phyloP scores from a whole-genome alignment of 2,329 filamentous ascomycete genomes.

The Chaetomiaceae sp. region DNA sequence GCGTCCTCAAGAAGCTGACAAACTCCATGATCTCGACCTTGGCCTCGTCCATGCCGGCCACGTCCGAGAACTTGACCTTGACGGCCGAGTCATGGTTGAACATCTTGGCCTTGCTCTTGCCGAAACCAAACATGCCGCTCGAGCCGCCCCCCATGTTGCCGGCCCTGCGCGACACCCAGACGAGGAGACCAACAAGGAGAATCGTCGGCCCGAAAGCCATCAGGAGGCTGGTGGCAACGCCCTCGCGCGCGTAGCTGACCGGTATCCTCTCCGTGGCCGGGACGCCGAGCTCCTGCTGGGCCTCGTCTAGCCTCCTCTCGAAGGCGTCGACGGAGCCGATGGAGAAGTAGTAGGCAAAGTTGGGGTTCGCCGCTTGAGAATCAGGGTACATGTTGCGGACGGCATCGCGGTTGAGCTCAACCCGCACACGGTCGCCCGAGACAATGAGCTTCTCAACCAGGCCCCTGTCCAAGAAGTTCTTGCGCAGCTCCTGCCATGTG shows the following conservation, averaged over 20 bases:
- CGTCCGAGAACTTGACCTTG: constrained; percentile 95
- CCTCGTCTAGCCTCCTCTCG: constrained; percentile 80
- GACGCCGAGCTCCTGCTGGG: constrained; percentile 82
- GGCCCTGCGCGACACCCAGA: constrained; percentile 74
- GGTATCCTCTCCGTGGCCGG: constrained; percentile 86
- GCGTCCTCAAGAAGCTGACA: constrained; percentile 92
- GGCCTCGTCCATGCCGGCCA: constrained; percentile 96
- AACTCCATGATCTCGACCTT: constrained; percentile 99
- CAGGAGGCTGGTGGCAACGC: constrained; percentile 67
- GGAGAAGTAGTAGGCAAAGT: constrained; percentile 86
- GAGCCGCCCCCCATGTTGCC: constrained; percentile 59
- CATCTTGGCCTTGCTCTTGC: constrained; percentile 90
- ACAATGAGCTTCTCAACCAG: constrained; percentile 90
- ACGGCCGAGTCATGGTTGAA: constrained; percentile 97
- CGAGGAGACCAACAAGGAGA: constrained; percentile 75
- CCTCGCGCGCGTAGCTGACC: constrained; percentile 77
- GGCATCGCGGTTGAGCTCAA: constrained; percentile 74
- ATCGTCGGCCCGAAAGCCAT: constrained; percentile 80
- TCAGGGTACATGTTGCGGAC: constrained; percentile 70
- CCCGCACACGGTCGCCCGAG: constrained; percentile 65
- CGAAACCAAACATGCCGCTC: constrained; percentile 89
- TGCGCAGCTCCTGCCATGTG: constrained; percentile 95
- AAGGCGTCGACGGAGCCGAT: constrained; percentile 94
- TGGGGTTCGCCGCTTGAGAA: constrained; percentile 60
- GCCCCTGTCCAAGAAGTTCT: constrained; percentile 91